phyloP scores from a whole-genome alignment of 352 stramenopile genomes.

The Pythium rishiriense region DNA sequence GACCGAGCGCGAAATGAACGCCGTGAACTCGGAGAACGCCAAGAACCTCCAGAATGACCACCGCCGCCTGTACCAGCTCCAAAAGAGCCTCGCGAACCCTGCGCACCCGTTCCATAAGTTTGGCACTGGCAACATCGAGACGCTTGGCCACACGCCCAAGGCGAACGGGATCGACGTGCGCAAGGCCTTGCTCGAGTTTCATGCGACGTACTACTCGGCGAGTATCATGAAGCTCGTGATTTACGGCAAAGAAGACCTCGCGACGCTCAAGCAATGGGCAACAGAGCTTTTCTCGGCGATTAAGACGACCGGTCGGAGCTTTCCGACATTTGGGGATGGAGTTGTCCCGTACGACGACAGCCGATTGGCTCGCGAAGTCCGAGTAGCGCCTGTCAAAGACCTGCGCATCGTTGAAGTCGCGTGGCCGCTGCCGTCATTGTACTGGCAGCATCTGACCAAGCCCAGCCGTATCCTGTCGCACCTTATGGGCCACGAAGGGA shows the following conservation, averaged over 20 bases:
- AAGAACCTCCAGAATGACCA: constrained; percentile 97
- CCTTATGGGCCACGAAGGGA: constrained; percentile 93
- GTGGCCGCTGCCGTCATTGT: constrained; percentile 64
- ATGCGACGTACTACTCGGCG: constrained; percentile 90
- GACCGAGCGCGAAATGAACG: constrained; percentile 94
- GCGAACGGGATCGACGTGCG: constrained; percentile 58
- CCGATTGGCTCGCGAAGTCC: constrained; percentile 40
- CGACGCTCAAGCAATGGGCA: constrained; percentile 78
- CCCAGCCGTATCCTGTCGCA: constrained; percentile 88
- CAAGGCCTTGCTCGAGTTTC: constrained; percentile 78
- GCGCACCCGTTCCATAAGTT: constrained; percentile 89
- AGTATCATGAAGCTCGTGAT: constrained; percentile 91
- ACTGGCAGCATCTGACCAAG: constrained; percentile 63
- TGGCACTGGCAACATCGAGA: constrained; percentile 88
- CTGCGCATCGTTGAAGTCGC: constrained; percentile 70
- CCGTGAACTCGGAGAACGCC: constrained; percentile 96
- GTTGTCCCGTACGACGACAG: constrained; percentile 53
- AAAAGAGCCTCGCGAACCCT: constrained; percentile 70
- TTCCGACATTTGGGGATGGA: constrained; percentile 49
- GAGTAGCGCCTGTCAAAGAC: constrained; percentile 71
- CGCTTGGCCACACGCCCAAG: constrained; percentile 49
- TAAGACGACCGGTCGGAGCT: constrained; percentile 58
- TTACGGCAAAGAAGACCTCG: constrained; percentile 85
- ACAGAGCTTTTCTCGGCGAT: constrained; percentile 80
- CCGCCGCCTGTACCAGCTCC: constrained; percentile 79